Percentiles rank a stretch among this genome's conserved stretches.
These are phyloP conservation scores for Zarea fungicola DNA, from an alignment of 2,329 filamentous ascomycete genomes.

Conservation along the genomic window DNA sequence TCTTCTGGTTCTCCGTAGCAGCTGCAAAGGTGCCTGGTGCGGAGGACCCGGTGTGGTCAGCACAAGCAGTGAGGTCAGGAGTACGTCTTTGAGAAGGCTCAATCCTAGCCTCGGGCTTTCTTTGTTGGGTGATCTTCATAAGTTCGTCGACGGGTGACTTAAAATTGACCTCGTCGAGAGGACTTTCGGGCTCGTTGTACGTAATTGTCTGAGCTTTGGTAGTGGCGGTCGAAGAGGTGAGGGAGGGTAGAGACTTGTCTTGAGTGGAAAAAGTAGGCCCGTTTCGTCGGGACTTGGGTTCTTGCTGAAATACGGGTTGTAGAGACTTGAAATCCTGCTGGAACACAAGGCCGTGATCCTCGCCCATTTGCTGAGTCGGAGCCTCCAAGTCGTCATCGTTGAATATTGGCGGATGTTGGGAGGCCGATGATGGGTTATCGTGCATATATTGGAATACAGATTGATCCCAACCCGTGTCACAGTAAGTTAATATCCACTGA, in stretches of 20 bases:
- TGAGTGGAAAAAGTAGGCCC: constrained; percentile 26
- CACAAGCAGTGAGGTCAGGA: constrained; percentile 1
- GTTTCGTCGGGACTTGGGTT: constrained; percentile 25
- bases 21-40: constrained; percentile 25
- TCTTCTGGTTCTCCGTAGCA: constrained; percentile 40
- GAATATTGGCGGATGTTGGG: constrained; percentile 28
- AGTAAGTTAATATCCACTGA: constrained; percentile 34
- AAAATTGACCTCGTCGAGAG: constrained; percentile 55
- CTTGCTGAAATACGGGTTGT: no score
- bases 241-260: constrained; percentile 28
- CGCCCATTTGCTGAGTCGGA: constrained; percentile 19
- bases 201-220: constrained; percentile 36
- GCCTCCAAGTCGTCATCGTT: constrained; percentile 30
- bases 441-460: constrained; percentile 43
- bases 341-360: constrained; percentile 20
- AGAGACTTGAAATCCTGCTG: no score
- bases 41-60: constrained; percentile 20
- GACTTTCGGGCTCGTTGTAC: constrained; percentile 41
- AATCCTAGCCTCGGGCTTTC: constrained; percentile 38
- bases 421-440: constrained; percentile 30
- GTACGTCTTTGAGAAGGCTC: constrained; percentile 13
- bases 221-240: constrained; percentile 21
- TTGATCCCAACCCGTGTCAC: constrained; percentile 37
- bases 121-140: constrained; percentile 82
- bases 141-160: constrained; percentile 80